Base-by-base conservation (phyloP, 805 yeast genomes). In the Metschnikowia noctiluminum region DNA sequence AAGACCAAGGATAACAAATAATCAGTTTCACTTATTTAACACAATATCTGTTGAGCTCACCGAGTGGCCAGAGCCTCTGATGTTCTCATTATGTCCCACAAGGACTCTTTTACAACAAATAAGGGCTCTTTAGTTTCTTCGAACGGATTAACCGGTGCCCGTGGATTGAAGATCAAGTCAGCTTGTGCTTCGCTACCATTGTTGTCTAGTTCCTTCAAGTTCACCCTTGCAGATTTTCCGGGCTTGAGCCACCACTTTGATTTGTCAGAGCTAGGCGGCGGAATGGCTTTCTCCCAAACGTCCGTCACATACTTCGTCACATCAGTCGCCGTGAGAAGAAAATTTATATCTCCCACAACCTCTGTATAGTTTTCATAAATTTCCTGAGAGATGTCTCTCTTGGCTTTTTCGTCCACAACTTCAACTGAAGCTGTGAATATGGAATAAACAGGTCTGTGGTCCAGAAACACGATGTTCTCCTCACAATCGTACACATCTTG, bases 181-280 rank as follows among this genome's bases (percentile, higher is more conserved):
- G 59, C 62, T 5, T 12, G 31, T 15, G 41, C 15, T 12, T 4
- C 57, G 58, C 35, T 54, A 58, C 41, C 48, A 14, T 49, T 50
- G 16, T 68, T 70, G 5, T 70, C 66, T 32, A 82, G 59, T 38
- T 77, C 77, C 5, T 70, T 66, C 9, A 87, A 73, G 8, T 63
- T 62, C 2, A 92, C 85, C 60, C 85, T 89, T 2, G 91, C 90
- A 11, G 84, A 78, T 50, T 77, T 75, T 0, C 94, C 92, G 10
- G 84, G 84, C 12, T 85, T 84, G 14, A 89, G 74, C 99, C 99
- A 94, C 99, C 99, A 94, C 64, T 89, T 88, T 21, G 77, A 70
- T 12, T 73, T 66, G 48, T 88, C 96, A 0, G 94, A 80, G 49
- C 96, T 85, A 13, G 99, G 99, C 1, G 96, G 88, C 5, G 97